Base-by-base conservation (phyloP, 2,329 filamentous ascomycete species). In the Pyricularia grisea region DNA sequence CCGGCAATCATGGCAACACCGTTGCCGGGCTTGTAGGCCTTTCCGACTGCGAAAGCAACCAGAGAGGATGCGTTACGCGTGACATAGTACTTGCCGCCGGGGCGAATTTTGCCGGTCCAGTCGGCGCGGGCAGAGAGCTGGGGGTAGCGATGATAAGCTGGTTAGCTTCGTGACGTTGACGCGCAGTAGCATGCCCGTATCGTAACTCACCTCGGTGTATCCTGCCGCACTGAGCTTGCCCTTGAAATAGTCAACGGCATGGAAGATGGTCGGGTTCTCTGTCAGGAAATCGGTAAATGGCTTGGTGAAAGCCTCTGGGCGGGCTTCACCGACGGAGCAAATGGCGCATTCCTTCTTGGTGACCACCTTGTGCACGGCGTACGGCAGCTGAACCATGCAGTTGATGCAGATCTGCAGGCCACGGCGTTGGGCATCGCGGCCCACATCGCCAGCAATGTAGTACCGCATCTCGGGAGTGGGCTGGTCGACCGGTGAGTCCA, bases 181-280 rank as follows among this genome's bases (percentile, higher is more conserved):
- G 7, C 23, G n/a, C 11, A 12, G 9, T 2, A 64, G 28, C 6
- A 30, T 23, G 12, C n/a, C 27, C 25, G 60, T 64, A 3, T 30
- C 28, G n/a, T 67, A 68, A n/a, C 81, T 69, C 72, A 92, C 88
- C 80, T 88, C 89, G 70, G 84, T 85, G 79, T 92, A 99, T 64
- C 93, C 94, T 55, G 87, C 83, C 58, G 87, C 84, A 71, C 85
- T 83, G 66, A 97, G 85, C 75, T 93, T 89, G 69, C 84, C 82
- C 74, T 90, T 88, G 77, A 97, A 92, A 74, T 92, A 87, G 70
- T 88, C 86, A 31, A 97, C 93, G 1, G 92, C 88, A 76, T 99
- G 95, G 78, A 97, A 99, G 65, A 97, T 87, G 10, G 95, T 98
- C 0, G 95, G 95, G 76, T 97, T 97, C 71, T 91, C 86, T 64